A percentile compares a stretch with the other conserved stretches of the same genome.
Evolutionary conservation across 257 asterid species (phyloP).

Genomic region (Fraxinus anomala): DNA sequence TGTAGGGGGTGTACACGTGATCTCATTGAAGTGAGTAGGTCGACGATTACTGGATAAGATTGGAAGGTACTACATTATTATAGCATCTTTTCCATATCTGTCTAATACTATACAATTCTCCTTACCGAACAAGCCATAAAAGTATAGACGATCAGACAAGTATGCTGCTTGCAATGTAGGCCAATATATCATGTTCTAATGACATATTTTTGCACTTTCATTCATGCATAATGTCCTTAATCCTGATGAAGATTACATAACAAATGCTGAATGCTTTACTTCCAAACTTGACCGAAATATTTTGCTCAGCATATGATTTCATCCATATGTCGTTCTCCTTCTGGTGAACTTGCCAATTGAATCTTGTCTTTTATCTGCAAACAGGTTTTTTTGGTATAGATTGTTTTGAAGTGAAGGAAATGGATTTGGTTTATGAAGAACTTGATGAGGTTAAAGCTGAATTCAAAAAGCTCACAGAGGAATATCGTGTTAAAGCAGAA

Average conservation of each 20-base stretch:
- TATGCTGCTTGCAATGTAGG: not conserved
- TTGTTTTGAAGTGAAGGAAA: constrained; percentile 33
- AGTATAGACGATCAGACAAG: not conserved
- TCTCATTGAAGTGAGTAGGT: not conserved
- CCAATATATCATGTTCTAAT: not conserved
- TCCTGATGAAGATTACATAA: not conserved
- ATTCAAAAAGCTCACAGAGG: constrained; percentile 56
- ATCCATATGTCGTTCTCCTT: constrained; percentile 4
- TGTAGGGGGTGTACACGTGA: no score
- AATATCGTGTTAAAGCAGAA: constrained; percentile 49
- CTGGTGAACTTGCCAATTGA: constrained; percentile 2
- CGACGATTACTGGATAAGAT: not conserved
- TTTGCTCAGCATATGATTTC: constrained; percentile 7
- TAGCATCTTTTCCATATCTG: no score
- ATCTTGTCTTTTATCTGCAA: not conserved
- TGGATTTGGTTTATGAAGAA: constrained; percentile 65
- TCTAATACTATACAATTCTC: no score
- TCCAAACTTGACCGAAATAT: not conserved
- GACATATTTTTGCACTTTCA: not conserved
- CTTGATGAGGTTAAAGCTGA: constrained; percentile 78
- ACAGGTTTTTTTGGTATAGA: constrained; percentile 25
- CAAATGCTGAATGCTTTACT: not conserved
- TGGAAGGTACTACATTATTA: not conserved
- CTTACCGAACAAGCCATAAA: not conserved
- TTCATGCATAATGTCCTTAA: not conserved